phyloP scores from a whole-genome alignment of 306 rosid species.

The Vigna radiata region DNA sequence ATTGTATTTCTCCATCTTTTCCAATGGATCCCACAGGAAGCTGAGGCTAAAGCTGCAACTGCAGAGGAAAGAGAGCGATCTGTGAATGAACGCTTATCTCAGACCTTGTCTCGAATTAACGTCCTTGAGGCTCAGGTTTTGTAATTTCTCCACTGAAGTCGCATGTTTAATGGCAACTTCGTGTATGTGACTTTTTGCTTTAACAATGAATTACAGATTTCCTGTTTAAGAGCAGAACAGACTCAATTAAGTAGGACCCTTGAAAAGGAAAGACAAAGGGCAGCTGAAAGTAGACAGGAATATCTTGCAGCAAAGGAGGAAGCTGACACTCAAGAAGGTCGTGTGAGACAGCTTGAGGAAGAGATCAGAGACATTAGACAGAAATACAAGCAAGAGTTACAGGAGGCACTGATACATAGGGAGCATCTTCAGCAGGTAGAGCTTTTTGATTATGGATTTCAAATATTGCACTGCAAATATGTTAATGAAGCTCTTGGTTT shows the following conservation, averaged over 20 bases:
- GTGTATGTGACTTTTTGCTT: conserved; percentile 40
- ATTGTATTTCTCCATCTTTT: conserved; percentile 40
- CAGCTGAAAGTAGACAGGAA: conserved; percentile 99
- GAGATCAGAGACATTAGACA: conserved; percentile 76
- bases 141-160: conserved; percentile 44
- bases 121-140: conserved; percentile 99
- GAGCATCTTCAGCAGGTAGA: conserved; percentile 94
- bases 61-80: conserved; percentile 98
- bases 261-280: conserved; percentile 98
- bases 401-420: conserved; percentile 80
- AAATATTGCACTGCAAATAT: conserved; percentile 23
- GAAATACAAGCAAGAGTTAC: conserved; percentile 94
- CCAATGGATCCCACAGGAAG: conserved; percentile 73
- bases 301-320: conserved; percentile 97
- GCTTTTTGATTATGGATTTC: conserved; percentile 40
- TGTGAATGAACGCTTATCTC: conserved; percentile 89
- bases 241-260: conserved; percentile 90
- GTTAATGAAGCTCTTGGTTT: conserved; percentile 36
- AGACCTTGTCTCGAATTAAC: conserved; percentile 92
- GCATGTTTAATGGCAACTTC: conserved; percentile 32
- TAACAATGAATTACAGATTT: conserved; percentile 71
- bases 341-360: conserved; percentile 88
- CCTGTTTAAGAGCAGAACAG: conserved; percentile 97
- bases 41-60: conserved; percentile 91
- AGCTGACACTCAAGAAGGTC: conserved; percentile 98